Percentiles rank a stretch among this genome's conserved stretches.
These are phyloP conservation scores for Betula pendula DNA, from an alignment of 306 rosid species.

Conservation along the genomic window DNA sequence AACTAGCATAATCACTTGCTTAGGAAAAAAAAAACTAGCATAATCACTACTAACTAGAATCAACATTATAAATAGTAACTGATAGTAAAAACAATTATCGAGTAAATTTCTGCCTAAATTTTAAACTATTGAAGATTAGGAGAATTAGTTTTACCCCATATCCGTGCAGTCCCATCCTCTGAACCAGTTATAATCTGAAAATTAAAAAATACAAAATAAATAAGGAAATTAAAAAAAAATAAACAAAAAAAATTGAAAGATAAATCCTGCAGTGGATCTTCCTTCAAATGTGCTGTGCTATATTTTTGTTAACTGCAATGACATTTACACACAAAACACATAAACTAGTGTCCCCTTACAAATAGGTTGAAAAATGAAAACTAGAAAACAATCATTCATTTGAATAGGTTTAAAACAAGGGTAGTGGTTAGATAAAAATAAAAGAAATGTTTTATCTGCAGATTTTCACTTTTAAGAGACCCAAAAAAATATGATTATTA, in stretches of 20 bases:
- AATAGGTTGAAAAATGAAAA: neutral
- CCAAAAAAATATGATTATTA: neutral
- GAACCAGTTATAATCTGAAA: constrained; percentile 90
- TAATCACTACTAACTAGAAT: neutral
- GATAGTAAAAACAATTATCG: too few species aligned
- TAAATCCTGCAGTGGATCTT: constrained; percentile 20
- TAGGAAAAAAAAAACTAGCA: too few species aligned
- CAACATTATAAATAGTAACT: neutral
- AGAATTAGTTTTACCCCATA: constrained; percentile 70
- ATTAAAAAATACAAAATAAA: constrained; percentile 22
- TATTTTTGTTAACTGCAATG: neutral
- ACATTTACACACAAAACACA: neutral
- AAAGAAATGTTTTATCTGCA: neutral
- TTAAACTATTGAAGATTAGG: constrained; percentile 11
- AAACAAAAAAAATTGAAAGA: constrained; percentile 25
- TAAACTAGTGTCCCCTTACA: neutral
- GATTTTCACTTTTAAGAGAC: neutral
- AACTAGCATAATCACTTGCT: constrained; percentile 27
- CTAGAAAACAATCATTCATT: neutral
- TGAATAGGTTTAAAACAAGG: neutral
- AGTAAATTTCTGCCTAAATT: constrained; percentile 11
- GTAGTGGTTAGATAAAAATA: neutral
- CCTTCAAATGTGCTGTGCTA: neutral
- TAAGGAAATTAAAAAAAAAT: constrained; percentile 16
- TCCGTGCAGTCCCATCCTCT: constrained; percentile 86